phyloP scores from a whole-genome alignment of 805 yeast genomes.

The Barnettozyma sucrosica region DNA sequence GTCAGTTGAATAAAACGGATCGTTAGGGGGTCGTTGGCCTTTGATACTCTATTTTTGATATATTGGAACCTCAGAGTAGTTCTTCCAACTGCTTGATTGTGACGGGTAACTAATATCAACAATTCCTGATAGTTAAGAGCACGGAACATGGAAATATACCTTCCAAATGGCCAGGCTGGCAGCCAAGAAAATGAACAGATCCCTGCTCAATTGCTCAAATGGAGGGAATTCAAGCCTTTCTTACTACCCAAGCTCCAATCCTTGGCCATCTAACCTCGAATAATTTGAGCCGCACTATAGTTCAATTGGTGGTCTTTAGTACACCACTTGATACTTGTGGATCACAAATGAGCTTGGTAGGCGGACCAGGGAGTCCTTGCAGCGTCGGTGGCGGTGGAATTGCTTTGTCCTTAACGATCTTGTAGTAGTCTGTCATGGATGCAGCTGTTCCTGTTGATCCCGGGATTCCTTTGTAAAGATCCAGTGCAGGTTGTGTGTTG shows the following conservation, averaged over 20 bases:
- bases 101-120: no score
- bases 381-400: slow-evolving; percentile 25
- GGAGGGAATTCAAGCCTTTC: neutral
- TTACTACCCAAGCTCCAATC: no score
- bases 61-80: neutral
- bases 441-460: slow-evolving; percentile 18
- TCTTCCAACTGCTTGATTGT: no score
- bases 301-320: neutral
- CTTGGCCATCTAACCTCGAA: no score
- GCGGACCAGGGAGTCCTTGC: slow-evolving; percentile 14
- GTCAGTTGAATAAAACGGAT: neutral
- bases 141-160: no score
- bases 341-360: neutral
- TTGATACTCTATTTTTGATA: neutral
- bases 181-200: no score
- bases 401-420: slow-evolving; percentile 14
- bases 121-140: no score
- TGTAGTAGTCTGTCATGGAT: slow-evolving; percentile 11
- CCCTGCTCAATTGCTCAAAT: no score
- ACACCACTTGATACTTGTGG: neutral
- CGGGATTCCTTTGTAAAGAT: slow-evolving; percentile 28
- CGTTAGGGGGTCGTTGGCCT: neutral
- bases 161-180: no score
- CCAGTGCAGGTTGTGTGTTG: slow-evolving; percentile 18
- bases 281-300: no score